Evolutionary conservation across 192 early-diverging fungal genomes (phyloP).

Genomic region (Radiomyces spectabilis): DNA sequence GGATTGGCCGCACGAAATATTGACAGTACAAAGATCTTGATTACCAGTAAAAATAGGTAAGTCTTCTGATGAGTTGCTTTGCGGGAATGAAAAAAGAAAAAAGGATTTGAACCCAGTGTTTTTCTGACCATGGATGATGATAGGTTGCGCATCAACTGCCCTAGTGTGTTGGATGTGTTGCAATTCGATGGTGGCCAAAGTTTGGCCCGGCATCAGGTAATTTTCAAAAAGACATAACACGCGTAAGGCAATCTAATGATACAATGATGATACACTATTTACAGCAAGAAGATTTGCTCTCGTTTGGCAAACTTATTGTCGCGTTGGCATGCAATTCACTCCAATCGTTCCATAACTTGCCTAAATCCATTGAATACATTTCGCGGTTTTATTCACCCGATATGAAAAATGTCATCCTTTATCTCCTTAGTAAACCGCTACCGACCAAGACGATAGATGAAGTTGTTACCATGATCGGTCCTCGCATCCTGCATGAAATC

Average conservation of each 20-base stretch:
- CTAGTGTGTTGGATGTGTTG: conserved; percentile 66
- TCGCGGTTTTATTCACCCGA: conserved; percentile 69
- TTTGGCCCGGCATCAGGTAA: conserved; percentile 50
- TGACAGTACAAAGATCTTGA: conserved; percentile 74
- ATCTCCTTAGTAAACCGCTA: conserved; percentile 68
- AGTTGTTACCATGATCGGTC: conserved; percentile 68
- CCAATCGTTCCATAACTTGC: conserved; percentile 58
- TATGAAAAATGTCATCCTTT: conserved; percentile 76
- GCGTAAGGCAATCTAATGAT: no score
- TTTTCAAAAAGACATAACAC: no score
- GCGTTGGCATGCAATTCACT: conserved; percentile 71
- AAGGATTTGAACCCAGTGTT: background rate
- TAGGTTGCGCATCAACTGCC: conserved; percentile 65
- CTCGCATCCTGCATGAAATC: conserved; percentile 69
- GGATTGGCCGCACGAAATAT: conserved; percentile 76
- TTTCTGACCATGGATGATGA: background rate
- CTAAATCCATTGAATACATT: conserved; percentile 72
- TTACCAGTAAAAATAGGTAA: conserved; percentile 79
- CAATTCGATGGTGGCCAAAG: conserved; percentile 65
- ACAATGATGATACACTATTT: conserved; percentile 4
- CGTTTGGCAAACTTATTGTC: conserved; percentile 75
- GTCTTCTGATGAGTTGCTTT: no score
- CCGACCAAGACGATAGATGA: conserved; percentile 73
- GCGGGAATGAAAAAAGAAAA: background rate
- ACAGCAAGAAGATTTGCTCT: conserved; percentile 79